A percentile compares a stretch with the other conserved stretches of the same genome.
Conservation (phyloP, 768 basidiomycete genomes). For the Lactarius trivialis region DNA sequence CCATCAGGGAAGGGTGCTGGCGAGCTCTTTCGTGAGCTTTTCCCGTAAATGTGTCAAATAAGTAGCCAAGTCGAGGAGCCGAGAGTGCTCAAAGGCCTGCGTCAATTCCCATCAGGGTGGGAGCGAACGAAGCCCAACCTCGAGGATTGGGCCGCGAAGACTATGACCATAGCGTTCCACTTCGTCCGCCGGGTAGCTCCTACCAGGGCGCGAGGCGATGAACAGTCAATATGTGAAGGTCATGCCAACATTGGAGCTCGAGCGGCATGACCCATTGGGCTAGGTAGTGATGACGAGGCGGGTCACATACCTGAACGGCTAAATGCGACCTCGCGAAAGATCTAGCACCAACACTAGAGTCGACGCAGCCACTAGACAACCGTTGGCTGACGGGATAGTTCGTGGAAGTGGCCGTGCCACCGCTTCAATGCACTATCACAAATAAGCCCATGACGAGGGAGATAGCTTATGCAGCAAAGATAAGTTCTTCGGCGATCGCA, state of each 20-base stretch:
- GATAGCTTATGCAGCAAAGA: slow-evolving; percentile 78
- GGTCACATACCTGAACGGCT: slow-evolving; percentile 30
- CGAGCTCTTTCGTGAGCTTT: slow-evolving; percentile 56
- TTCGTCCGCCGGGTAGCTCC: slow-evolving; percentile 63
- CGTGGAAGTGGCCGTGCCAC: slow-evolving; percentile 61
- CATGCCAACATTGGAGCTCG: slow-evolving; percentile 57
- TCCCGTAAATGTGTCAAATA: slow-evolving; percentile 67
- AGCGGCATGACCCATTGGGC: slow-evolving; percentile 35
- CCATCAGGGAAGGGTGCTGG: slow-evolving; percentile 29
- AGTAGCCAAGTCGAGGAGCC: slow-evolving; percentile 61
- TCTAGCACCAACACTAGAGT: background rate
- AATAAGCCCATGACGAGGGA: too few relatives aligned
- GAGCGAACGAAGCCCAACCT: slow-evolving; percentile 31
- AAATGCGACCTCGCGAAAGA: slow-evolving; percentile 62
- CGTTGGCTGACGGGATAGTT: slow-evolving; percentile 70
- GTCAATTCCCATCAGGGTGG: slow-evolving; percentile 31
- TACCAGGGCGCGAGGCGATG: slow-evolving; percentile 25
- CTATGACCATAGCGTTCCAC: slow-evolving; percentile 63
- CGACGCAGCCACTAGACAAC: slow-evolving; percentile 61
- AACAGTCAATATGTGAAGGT: slow-evolving; percentile 53
- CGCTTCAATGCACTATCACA: background rate
- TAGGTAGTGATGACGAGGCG: too few relatives aligned
- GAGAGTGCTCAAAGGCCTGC: slow-evolving; percentile 66
- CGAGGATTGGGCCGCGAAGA: slow-evolving; percentile 29
- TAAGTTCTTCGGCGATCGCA: slow-evolving; percentile 74